A percentile compares a stretch with the other conserved stretches of the same genome.
Conservation (phyloP, 2,329 filamentous ascomycete genomes). For the Ascochyta clinopodiicola region DNA sequence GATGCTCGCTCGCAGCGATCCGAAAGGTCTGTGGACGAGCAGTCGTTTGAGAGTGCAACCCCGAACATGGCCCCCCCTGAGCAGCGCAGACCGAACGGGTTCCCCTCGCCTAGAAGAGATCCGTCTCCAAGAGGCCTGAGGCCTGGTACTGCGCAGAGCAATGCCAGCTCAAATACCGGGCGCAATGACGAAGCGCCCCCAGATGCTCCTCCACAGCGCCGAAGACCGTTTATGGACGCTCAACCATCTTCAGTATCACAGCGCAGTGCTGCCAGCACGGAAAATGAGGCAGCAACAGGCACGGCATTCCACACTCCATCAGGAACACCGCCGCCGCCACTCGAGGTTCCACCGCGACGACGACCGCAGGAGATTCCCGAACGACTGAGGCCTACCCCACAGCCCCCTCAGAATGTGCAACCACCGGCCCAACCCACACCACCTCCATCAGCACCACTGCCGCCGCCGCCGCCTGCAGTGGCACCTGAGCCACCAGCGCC, state of each 20-base stretch:
- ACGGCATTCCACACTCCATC: slow-evolving; percentile 34
- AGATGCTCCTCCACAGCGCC: slow-evolving; percentile 63
- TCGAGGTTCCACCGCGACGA: slow-evolving; percentile 32
- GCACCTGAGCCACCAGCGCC: slow-evolving; percentile 20
- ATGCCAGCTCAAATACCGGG: slow-evolving; percentile 38
- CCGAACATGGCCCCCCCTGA: slow-evolving; percentile 33
- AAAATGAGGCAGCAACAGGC: slow-evolving; percentile 25
- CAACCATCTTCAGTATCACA: slow-evolving; percentile 36
- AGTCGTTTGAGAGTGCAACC: slow-evolving; percentile 29
- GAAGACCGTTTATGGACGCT: slow-evolving; percentile 71
- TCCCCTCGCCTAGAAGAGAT: slow-evolving; percentile 35
- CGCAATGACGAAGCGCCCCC: slow-evolving; percentile 37
- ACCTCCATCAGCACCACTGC: slow-evolving; percentile 35
- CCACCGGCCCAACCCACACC: slow-evolving; percentile 27
- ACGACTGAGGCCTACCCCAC: slow-evolving; percentile 29
- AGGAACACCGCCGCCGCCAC: slow-evolving; percentile 33
- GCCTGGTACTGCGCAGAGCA: slow-evolving; percentile 47
- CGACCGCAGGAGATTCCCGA: slow-evolving; percentile 40
- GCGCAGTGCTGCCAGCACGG: slow-evolving; percentile 34
- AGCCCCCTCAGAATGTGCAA: slow-evolving; percentile 11
- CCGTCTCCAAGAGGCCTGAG: slow-evolving; percentile 43
- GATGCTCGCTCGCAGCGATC: slow-evolving; percentile 42
- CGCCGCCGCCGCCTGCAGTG: slow-evolving; percentile 24
- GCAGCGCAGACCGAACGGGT: slow-evolving; percentile 39
- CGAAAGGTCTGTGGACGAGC: slow-evolving; percentile 37